Conservation (phyloP, 139 green algal species). For the Deuterostichococcus epilithicus region DNA sequence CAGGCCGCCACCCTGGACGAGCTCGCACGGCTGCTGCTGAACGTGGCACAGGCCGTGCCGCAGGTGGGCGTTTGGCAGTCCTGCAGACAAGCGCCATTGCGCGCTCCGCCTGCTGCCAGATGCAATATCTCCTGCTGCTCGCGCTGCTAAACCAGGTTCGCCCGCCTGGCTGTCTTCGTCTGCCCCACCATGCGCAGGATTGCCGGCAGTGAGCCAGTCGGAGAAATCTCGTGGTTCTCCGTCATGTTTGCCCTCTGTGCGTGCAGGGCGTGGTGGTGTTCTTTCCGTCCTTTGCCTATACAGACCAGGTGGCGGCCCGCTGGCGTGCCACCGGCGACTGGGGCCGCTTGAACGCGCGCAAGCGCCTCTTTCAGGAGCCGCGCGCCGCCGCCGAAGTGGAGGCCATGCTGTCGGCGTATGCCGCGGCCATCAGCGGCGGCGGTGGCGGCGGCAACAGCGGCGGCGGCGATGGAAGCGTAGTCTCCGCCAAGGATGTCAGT, state of each 20-base stretch:
- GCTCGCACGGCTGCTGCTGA: conserved; percentile 67
- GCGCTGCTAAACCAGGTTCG: no score
- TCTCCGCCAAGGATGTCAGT: neutral
- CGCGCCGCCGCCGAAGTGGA: conserved; percentile 60
- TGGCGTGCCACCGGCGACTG: conserved; percentile 61
- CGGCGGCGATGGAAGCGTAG: neutral
- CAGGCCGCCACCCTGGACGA: conserved; percentile 53
- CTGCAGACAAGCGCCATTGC: neutral
- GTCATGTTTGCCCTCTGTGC: neutral
- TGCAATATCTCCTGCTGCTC: no score
- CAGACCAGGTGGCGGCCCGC: conserved; percentile 36
- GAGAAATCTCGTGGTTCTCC: neutral
- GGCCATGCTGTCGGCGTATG: conserved; percentile 57
- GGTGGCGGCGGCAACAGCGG: neutral
- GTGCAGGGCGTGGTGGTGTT: conserved; percentile 84
- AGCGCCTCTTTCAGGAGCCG: conserved; percentile 67
- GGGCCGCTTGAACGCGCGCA: conserved; percentile 45
- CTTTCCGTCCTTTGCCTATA: conserved; percentile 84
- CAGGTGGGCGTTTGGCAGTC: conserved; percentile 6
- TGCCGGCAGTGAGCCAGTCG: no score
- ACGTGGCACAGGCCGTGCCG: conserved; percentile 48
- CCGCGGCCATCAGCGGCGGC: conserved; percentile 13
- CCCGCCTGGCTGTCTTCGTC: no score
- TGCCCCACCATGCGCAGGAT: no score
- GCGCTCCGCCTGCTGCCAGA: neutral